These are phyloP conservation scores for Colletotrichum sojae DNA, from an alignment of 2,329 filamentous ascomycete species.

Conservation along the genomic window DNA sequence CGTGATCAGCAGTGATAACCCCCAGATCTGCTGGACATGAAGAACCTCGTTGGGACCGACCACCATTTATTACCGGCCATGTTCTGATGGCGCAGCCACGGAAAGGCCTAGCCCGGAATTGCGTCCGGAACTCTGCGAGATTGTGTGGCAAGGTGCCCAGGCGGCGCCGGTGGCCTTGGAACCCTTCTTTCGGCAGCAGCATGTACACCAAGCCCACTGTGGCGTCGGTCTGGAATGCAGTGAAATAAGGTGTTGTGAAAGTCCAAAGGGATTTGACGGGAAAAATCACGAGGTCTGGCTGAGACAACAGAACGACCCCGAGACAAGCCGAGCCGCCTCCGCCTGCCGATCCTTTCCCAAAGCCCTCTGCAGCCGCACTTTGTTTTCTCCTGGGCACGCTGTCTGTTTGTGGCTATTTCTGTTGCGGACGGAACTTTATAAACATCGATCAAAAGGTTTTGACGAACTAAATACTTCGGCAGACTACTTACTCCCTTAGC, in stretches of 20 bases:
- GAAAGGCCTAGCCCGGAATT: not conserved
- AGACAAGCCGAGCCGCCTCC: no score
- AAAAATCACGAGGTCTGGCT: not conserved
- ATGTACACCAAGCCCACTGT: conserved; percentile 2
- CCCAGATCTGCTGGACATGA: not conserved
- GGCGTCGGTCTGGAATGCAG: conserved; percentile 16
- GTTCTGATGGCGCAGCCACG: not conserved
- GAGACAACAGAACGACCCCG: not conserved
- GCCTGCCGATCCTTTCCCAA: no score
- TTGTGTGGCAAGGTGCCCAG: conserved; percentile 5
- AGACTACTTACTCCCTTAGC: no score
- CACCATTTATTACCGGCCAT: not conserved
- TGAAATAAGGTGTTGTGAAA: not conserved
- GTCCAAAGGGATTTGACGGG: not conserved
- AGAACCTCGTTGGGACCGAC: not conserved
- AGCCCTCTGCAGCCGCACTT: no score
- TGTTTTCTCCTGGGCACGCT: no score
- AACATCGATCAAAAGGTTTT: no score
- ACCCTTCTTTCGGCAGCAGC: not conserved
- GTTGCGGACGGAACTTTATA: no score
- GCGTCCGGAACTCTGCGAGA: conserved; percentile 10
- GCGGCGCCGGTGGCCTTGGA: not conserved
- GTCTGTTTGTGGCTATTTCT: no score
- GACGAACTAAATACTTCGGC: no score
- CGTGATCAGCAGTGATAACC: not conserved